Evolutionary conservation across 192 early-diverging fungal genomes (phyloP).

Genomic region (Anaeromyces robustus): DNA sequence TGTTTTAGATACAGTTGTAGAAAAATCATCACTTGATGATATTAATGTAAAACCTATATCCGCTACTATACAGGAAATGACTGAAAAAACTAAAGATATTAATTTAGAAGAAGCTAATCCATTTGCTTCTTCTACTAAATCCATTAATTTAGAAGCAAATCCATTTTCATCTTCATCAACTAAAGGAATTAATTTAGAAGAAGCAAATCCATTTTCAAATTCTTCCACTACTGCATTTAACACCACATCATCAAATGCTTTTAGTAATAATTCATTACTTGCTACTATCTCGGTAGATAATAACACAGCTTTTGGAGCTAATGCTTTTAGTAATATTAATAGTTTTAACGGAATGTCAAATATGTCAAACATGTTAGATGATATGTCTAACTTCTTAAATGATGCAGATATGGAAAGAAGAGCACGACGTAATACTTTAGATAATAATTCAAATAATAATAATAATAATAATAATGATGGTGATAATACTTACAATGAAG

Average conservation of each 20-base stretch:
- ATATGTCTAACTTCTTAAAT: background rate
- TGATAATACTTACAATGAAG: background rate
- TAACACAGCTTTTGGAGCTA: background rate
- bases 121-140: too few species aligned
- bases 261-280: background rate
- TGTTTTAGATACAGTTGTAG: background rate
- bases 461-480: background rate
- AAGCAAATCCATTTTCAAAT: background rate
- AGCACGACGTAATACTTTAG: background rate
- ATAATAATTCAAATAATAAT: background rate
- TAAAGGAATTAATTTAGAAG: too few species aligned
- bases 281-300: background rate
- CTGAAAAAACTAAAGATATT: too few species aligned
- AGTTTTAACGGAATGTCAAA: background rate
- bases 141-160: too few species aligned
- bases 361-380: background rate
- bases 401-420: background rate
- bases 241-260: background rate
- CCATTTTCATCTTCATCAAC: too few species aligned
- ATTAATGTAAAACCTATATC: background rate
- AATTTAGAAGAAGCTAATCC: too few species aligned
- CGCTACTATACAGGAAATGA: background rate
- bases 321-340: background rate
- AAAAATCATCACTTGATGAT: background rate
- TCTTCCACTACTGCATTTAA: background rate